Percentiles rank a stretch among this genome's conserved stretches.
phyloP scores from a whole-genome alignment of 1,284 basidiomycete species.

The Heterobasidion occidentale region DNA sequence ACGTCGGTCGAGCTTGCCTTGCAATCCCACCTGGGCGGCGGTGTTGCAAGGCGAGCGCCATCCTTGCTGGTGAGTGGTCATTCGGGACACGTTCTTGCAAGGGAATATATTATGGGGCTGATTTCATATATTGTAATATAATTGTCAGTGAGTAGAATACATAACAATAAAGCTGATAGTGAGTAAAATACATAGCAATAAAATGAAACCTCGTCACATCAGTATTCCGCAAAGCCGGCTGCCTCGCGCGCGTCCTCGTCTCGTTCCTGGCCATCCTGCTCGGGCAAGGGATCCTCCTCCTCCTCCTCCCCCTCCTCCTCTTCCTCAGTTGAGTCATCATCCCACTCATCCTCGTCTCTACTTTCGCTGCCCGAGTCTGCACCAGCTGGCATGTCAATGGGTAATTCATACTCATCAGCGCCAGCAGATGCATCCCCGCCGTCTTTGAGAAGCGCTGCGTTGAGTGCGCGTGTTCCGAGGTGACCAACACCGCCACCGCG shows the following conservation, averaged over 20 bases:
- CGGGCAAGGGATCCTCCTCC: not conserved
- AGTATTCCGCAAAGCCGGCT: no score
- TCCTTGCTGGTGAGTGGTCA: no score
- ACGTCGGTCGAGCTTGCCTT: no score
- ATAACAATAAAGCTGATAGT: no score
- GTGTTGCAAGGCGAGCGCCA: no score
- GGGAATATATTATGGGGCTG: no score
- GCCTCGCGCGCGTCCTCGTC: not conserved
- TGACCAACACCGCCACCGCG: not conserved
- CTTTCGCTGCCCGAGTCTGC: not conserved
- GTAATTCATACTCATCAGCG: not conserved
- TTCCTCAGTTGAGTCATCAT: not conserved
- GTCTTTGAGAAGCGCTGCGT: not conserved
- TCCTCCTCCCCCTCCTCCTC: not conserved
- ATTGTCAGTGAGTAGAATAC: no score
- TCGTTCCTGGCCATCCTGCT: not conserved
- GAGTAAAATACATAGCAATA: no score
- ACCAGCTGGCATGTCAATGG: not conserved
- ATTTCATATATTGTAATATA: no score
- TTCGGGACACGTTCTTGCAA: no score
- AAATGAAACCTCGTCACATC: no score
- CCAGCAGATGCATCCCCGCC: not conserved
- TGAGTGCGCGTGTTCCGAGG: not conserved
- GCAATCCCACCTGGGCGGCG: no score
- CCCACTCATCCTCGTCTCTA: not conserved